These are phyloP conservation scores for Abrus pulchellus DNA, from an alignment of 306 rosid genomes.

Conservation along the genomic window DNA sequence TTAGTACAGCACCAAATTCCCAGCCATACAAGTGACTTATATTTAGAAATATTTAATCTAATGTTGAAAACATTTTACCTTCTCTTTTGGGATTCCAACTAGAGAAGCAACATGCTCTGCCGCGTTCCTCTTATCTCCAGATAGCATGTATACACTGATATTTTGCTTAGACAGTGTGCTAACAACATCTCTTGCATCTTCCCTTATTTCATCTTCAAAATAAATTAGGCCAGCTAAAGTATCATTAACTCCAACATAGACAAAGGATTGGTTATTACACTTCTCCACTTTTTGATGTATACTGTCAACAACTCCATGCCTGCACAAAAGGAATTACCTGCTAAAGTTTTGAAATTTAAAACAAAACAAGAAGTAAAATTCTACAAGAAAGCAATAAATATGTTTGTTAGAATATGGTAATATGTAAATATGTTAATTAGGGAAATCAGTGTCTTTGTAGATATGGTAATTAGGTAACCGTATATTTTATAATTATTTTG, in stretches of 20 bases:
- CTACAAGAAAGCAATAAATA: not conserved
- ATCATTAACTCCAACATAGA: slow-evolving; percentile 83
- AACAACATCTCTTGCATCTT: slow-evolving; percentile 78
- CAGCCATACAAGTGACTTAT: slow-evolving; percentile 7
- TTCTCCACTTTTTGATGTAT: slow-evolving; percentile 66
- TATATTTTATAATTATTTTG: too few species aligned
- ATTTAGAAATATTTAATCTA: slow-evolving; percentile 22
- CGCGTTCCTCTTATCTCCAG: slow-evolving; percentile 87
- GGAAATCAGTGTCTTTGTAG: too few species aligned
- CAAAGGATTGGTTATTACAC: slow-evolving; percentile 70
- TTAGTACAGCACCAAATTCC: slow-evolving; percentile 7
- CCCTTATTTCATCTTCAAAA: slow-evolving; percentile 92
- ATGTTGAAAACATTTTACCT: slow-evolving; percentile 58
- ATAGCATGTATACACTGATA: slow-evolving; percentile 81
- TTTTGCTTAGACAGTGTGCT: slow-evolving; percentile 74
- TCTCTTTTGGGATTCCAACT: slow-evolving; percentile 83
- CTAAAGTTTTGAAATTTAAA: slow-evolving; percentile 36
- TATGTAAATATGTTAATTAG: too few species aligned
- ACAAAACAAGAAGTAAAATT: not conserved
- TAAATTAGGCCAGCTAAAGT: slow-evolving; percentile 78
- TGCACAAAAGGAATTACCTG: slow-evolving; percentile 49
- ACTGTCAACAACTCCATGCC: slow-evolving; percentile 71
- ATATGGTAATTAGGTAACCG: too few species aligned
- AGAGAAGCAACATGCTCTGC: slow-evolving; percentile 92
- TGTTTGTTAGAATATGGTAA: not conserved